A percentile compares a stretch with the other conserved stretches of the same genome.
Evolutionary conservation across 306 rosid genomes (phyloP).

Genomic region (Crotalaria pallida): DNA sequence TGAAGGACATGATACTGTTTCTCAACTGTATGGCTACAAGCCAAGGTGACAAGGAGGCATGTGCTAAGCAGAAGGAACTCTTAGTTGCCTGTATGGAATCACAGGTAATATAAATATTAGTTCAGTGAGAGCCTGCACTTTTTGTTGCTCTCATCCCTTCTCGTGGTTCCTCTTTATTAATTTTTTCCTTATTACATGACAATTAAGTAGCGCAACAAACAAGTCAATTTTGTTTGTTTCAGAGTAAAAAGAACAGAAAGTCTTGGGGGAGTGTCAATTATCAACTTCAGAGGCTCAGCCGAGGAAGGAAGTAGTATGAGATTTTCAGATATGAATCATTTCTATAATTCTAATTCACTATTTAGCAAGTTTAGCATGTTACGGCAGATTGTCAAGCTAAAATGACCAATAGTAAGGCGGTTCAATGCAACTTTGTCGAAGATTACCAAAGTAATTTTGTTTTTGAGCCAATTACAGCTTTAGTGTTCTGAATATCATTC

Average conservation of each 20-base stretch:
- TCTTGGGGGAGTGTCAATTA: conserved; percentile 84
- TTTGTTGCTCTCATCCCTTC: not conserved
- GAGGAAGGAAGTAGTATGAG: conserved; percentile 65
- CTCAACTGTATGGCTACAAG: conserved; percentile 66
- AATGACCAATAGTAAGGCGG: conserved; percentile 2
- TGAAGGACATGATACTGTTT: conserved; percentile 76
- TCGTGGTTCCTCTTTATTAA: not conserved
- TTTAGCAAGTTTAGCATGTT: conserved; percentile 15
- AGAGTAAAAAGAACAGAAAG: conserved; percentile 60
- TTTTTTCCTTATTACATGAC: not conserved
- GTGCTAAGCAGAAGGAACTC: conserved; percentile 55
- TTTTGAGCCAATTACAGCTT: not conserved
- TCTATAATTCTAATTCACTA: conserved; percentile 6
- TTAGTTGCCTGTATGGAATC: conserved; percentile 61
- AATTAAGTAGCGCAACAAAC: not conserved
- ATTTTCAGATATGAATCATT: not conserved
- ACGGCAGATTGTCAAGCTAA: conserved; percentile 12
- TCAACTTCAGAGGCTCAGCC: conserved; percentile 83
- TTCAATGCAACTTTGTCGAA: not conserved
- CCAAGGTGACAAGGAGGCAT: conserved; percentile 36
- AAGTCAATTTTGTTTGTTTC: conserved; percentile 26
- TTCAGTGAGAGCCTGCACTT: not conserved
- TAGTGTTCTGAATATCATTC: not conserved
- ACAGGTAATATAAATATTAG: conserved; percentile 45
- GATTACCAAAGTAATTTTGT: conserved; percentile 7